phyloP scores from a whole-genome alignment of 2,329 filamentous ascomycete genomes.

The Cercospora sojina region DNA sequence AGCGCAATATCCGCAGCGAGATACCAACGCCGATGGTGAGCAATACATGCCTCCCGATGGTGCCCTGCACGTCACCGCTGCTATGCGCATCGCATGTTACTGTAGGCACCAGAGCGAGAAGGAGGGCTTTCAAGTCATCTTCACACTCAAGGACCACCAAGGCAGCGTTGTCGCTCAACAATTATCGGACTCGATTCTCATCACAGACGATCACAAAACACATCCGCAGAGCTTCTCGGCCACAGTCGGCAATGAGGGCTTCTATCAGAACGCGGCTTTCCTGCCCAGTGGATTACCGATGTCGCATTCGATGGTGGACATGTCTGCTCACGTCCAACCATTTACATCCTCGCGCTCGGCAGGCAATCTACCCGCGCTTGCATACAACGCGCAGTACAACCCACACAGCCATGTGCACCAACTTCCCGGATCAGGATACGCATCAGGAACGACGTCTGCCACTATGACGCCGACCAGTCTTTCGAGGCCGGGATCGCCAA shows the following conservation, averaged over 20 bases:
- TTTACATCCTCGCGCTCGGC: conserved; percentile 62
- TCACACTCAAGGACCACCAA: conserved; percentile 82
- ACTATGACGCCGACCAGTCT: conserved; percentile 60
- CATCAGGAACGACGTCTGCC: conserved; percentile 43
- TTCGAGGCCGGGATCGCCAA: conserved; percentile 72
- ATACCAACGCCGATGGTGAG: conserved; percentile 27
- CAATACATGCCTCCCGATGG: conserved; percentile 49
- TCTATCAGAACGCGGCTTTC: conserved; percentile 30
- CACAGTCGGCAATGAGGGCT: conserved; percentile 31
- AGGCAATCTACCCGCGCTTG: conserved; percentile 62
- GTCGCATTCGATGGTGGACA: conserved; percentile 42
- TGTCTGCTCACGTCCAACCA: conserved; percentile 41
- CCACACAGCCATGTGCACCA: conserved; percentile 40
- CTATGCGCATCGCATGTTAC: conserved; percentile 96
- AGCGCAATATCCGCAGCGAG: conserved; percentile 33
- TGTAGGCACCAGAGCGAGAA: conserved; percentile 95
- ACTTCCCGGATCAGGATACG: conserved; percentile 32
- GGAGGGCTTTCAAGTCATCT: conserved; percentile 86
- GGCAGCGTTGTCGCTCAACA: conserved; percentile 78
- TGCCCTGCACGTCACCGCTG: conserved; percentile 75
- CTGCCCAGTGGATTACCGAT: conserved; percentile 37
- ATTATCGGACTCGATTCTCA: conserved; percentile 87
- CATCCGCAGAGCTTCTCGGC: conserved; percentile 47
- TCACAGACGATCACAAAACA: conserved; percentile 97
- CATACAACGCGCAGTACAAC: conserved; percentile 36